phyloP scores from a whole-genome alignment of 441 rosid genomes.

The Adansonia grandidieri region DNA sequence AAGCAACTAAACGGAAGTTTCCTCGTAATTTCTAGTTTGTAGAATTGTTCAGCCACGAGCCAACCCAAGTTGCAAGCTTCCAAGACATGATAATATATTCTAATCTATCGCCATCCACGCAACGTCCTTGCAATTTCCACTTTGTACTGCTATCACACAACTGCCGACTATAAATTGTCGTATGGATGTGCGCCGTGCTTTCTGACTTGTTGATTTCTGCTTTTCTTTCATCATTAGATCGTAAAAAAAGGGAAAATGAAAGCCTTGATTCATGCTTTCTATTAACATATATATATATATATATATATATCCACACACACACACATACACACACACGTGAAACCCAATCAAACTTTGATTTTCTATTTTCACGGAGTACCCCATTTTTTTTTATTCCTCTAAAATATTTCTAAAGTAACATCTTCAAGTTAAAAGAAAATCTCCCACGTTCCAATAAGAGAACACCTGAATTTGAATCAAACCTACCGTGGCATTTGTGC shows the following conservation, averaged over 20 bases:
- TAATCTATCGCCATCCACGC: background rate
- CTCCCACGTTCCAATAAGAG: too few species aligned
- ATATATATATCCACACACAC: too few species aligned
- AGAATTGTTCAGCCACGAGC: background rate
- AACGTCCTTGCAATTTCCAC: conserved; percentile 21
- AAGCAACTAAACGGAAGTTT: background rate
- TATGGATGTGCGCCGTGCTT: background rate
- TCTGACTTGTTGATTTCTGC: too few species aligned
- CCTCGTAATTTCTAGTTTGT: conserved; percentile 1
- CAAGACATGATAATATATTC: background rate
- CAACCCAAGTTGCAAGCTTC: background rate
- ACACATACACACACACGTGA: too few species aligned
- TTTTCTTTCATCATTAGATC: too few species aligned
- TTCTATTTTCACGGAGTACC: too few species aligned
- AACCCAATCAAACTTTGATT: too few species aligned
- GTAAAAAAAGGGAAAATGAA: too few species aligned
- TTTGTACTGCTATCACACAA: background rate
- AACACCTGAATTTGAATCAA: too few species aligned
- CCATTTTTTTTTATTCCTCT: background rate
- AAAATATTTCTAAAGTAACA: background rate
- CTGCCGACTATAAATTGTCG: background rate
- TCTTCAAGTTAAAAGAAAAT: background rate
- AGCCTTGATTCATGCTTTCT: too few species aligned
- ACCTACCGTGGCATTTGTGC: too few species aligned
- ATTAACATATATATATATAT: too few species aligned